Evolutionary conservation across 352 stramenopile species (phyloP).

Genomic region (Phytophthora quininea): DNA sequence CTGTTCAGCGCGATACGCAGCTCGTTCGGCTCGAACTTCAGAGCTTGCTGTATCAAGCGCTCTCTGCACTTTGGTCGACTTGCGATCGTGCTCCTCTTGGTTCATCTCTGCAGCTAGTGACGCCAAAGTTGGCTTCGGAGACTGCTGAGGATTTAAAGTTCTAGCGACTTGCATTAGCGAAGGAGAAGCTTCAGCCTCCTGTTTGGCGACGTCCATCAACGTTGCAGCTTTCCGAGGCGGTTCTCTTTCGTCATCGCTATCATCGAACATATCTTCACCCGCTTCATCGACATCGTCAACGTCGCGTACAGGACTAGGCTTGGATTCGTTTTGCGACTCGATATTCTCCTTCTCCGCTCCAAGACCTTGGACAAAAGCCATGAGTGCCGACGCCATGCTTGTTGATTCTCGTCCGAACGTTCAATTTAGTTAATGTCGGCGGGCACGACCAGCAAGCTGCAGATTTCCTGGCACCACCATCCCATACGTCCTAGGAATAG

Average conservation of each 20-base stretch:
- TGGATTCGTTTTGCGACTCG: background rate
- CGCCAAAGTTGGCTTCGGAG: constrained; percentile 20
- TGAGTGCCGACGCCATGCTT: constrained; percentile 44
- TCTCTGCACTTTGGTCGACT: constrained; percentile 31
- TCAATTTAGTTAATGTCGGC: constrained; percentile 11
- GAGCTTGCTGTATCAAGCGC: constrained; percentile 29
- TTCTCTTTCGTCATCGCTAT: constrained; percentile 31
- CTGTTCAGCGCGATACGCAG: constrained; percentile 24
- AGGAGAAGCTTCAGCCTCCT: constrained; percentile 19
- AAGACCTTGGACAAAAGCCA: constrained; percentile 47
- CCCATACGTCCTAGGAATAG: constrained; percentile 1
- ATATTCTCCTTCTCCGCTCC: constrained; percentile 23
- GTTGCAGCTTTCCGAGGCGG: constrained; percentile 23
- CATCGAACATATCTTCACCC: constrained; percentile 41
- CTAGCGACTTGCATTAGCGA: constrained; percentile 23
- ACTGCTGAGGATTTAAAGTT: constrained; percentile 20
- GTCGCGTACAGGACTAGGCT: background rate
- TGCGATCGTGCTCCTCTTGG: constrained; percentile 42
- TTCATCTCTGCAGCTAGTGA: constrained; percentile 48
- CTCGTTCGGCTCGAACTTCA: constrained; percentile 38
- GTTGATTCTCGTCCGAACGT: background rate
- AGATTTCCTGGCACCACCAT: background rate
- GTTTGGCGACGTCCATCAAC: constrained; percentile 44
- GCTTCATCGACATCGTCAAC: constrained; percentile 20
- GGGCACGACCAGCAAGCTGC: background rate